A percentile compares a stretch with the other conserved stretches of the same genome.
phyloP scores from a whole-genome alignment of 2,329 filamentous ascomycete species.

The Aspergillus versicolor region DNA sequence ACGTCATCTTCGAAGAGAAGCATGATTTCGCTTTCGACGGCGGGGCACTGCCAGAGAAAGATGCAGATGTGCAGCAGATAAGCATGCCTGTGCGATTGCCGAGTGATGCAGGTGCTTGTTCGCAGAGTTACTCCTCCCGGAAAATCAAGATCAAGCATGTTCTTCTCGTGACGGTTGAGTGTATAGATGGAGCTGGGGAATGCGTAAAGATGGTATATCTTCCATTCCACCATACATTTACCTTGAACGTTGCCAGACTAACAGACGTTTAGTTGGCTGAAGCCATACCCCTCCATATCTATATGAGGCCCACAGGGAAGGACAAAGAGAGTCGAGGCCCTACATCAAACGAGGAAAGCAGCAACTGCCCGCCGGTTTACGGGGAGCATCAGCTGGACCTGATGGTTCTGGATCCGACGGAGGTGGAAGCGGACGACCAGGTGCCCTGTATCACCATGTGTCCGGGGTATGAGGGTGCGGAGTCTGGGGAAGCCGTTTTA shows the following conservation, averaged over 20 bases:
- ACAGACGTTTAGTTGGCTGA: not conserved
- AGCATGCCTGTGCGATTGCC: not conserved
- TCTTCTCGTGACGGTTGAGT: not conserved
- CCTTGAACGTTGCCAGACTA: too few species aligned
- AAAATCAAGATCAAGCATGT: not conserved
- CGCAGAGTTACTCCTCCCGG: not conserved
- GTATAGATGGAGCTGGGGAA: too few species aligned
- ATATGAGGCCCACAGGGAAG: not conserved
- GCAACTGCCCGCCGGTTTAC: not conserved
- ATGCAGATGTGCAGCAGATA: not conserved
- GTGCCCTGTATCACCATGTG: too few species aligned
- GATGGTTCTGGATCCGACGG: not conserved
- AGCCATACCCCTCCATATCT: not conserved
- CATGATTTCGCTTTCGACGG: too few species aligned
- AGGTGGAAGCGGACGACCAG: too few species aligned
- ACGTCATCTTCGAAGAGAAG: constrained; percentile 4
- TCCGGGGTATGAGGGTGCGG: too few species aligned
- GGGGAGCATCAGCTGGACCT: not conserved
- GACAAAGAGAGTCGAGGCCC: not conserved
- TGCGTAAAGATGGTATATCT: not conserved
- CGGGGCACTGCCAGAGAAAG: too few species aligned
- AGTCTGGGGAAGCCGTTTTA: too few species aligned
- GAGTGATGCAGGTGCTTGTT: not conserved
- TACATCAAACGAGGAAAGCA: not conserved
- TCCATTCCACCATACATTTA: not conserved